Percentiles rank a stretch among this genome's conserved stretches.
phyloP scores from a whole-genome alignment of 1,284 basidiomycete species.

The Sanghuangporus sanghuang region DNA sequence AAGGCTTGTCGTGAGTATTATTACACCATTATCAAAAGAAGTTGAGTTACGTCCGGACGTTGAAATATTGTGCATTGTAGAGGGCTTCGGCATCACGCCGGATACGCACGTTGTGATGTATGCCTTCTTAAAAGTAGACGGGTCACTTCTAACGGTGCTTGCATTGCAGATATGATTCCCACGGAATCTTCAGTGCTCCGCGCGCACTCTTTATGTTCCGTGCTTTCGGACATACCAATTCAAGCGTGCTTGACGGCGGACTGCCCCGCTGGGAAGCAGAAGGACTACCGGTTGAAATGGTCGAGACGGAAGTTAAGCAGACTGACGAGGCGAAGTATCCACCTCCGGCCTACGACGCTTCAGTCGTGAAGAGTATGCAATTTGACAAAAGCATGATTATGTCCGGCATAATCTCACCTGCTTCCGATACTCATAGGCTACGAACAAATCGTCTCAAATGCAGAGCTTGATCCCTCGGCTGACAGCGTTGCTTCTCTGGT shows the following conservation, averaged over 20 bases:
- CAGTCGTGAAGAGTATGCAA: conserved; percentile 59
- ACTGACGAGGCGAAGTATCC: conserved; percentile 40
- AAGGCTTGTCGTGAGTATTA: conserved; percentile 65
- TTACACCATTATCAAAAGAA: not conserved
- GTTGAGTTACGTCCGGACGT: not conserved
- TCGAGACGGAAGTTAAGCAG: conserved; percentile 29
- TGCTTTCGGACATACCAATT: conserved; percentile 79
- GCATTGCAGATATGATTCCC: conserved; percentile 73
- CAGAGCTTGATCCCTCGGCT: conserved; percentile 40
- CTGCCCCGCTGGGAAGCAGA: conserved; percentile 80
- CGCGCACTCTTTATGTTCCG: conserved; percentile 91
- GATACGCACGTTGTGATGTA: conserved; percentile 81
- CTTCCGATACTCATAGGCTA: conserved; percentile 52
- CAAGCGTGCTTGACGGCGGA: conserved; percentile 86
- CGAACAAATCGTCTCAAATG: conserved; percentile 77
- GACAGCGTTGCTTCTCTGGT: conserved; percentile 53
- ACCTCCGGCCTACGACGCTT: conserved; percentile 43
- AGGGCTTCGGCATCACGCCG: conserved; percentile 54
- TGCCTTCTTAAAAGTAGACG: conserved; percentile 18
- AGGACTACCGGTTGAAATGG: conserved; percentile 52
- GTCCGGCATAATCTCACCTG: not conserved
- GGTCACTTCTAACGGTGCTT: not conserved
- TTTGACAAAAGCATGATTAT: not conserved
- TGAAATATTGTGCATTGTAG: not conserved
- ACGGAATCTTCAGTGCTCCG: conserved; percentile 86